Base-by-base conservation (phyloP, 1,284 basidiomycete genomes). In the Sporisorium iseilematis-ciliati region DNA sequence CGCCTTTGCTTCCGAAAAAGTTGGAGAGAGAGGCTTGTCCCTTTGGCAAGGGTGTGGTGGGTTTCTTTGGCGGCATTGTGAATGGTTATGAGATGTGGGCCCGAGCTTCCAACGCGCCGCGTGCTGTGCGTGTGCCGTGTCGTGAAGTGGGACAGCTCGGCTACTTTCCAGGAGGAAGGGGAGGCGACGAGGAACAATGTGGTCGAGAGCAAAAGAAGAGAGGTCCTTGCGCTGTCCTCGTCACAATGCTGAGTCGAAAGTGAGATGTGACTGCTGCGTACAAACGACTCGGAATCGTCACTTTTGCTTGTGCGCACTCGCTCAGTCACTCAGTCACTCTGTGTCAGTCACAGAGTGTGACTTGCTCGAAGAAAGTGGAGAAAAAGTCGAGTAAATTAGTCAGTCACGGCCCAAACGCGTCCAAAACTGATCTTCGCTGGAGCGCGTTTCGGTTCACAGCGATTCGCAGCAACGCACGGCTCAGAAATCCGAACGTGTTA, bases 21-120 rank as follows among this genome's bases (percentile, higher is more conserved):
- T 55, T 68, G 33, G 74, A 64, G 4, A 80, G 70, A 2, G 77
- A 78, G 10, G 69, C 65, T 41, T 80, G 78, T 7, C 78, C 76
- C 60, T 77, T 77, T 12, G 64, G 73, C 45, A 75, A 52, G 0
- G 60, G 59, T 14, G 63, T 62, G 16, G 71, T 40, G 10, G 66
- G 46, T 54, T 70, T 75, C 41, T 65, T 75, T 23, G 67, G 67
- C 31, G 72, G 66, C 72, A 67, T 73, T 20, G 18, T 35, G 46
- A 21, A 26, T 20, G 10, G 26, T 38, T 4, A 29, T 18, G 12
- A 35, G 51, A 41, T 23, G 38, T 21, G 35, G 31, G 35, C 35
- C 14, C 35, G 35, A 38, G 35, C 35, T 38, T 38, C 35, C 35
- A 38, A 38, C 35, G 14, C 35, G 12, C 14, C 35, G 11, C 35